Percentiles rank a stretch among this genome's conserved stretches.
Conservation (phyloP, 495 filamentous ascomycete species). For the Aspergillus diversus region DNA sequence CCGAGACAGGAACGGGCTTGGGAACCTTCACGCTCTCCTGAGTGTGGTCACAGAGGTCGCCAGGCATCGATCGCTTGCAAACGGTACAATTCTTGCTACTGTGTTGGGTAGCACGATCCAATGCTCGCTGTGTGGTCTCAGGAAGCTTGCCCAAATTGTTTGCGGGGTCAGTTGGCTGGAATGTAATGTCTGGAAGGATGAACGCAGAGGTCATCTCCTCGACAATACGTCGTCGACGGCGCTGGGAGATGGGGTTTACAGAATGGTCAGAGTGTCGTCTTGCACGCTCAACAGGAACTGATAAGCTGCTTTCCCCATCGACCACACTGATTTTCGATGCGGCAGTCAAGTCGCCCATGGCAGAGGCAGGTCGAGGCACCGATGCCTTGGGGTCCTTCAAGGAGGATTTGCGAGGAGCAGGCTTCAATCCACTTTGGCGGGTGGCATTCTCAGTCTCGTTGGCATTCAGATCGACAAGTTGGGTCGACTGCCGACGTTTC, state of each 20-base stretch:
- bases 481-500: conserved; percentile 45
- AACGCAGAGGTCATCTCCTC: conserved; percentile 84
- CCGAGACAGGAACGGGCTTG: conserved; percentile 72
- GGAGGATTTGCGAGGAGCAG: conserved; percentile 51
- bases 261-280: conserved; percentile 54
- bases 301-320: conserved; percentile 37
- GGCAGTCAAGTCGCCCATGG: conserved; percentile 40
- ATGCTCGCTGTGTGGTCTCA: conserved; percentile 58
- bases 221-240: conserved; percentile 37
- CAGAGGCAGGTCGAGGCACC: conserved; percentile 42
- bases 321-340: conserved; percentile 29
- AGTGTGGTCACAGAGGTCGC: conserved; percentile 37
- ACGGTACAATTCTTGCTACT: conserved; percentile 73
- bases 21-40: conserved; percentile 61
- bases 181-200: conserved; percentile 70
- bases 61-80: conserved; percentile 63
- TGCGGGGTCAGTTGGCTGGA: conserved; percentile 43
- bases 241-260: conserved; percentile 27
- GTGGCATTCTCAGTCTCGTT: conserved; percentile 42
- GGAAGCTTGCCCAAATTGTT: conserved; percentile 43
- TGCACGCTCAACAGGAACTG: conserved; percentile 40
- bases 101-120: conserved; percentile 64
- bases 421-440: conserved; percentile 41
- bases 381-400: conserved; percentile 42
- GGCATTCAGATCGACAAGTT: conserved; percentile 32